phyloP scores from a whole-genome alignment of 495 filamentous ascomycete genomes.

The Xylaria castorea region DNA sequence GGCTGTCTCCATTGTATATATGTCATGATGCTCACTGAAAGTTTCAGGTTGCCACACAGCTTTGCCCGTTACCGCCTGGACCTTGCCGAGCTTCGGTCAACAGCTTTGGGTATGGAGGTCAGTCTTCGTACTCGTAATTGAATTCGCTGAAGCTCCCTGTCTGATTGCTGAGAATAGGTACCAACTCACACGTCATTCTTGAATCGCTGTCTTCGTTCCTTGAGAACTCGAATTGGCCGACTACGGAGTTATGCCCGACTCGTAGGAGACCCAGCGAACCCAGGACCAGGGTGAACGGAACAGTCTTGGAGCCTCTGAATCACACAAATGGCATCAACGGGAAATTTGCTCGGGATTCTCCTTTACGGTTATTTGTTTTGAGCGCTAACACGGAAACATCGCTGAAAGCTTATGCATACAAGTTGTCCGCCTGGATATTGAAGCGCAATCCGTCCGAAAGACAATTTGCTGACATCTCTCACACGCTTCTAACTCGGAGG shows the following conservation, averaged over 20 bases:
- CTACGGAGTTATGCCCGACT: not conserved
- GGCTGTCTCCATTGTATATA: not conserved
- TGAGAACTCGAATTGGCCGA: slow-evolving; percentile 25
- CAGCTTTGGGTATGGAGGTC: slow-evolving; percentile 51
- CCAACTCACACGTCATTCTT: slow-evolving; percentile 43
- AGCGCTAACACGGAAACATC: slow-evolving; percentile 34
- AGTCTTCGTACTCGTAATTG: not conserved
- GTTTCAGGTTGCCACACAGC: slow-evolving; percentile 33
- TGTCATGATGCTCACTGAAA: not conserved
- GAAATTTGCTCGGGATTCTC: not conserved
- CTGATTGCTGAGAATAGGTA: slow-evolving; percentile 26
- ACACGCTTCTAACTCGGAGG: slow-evolving; percentile 46
- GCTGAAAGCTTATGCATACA: slow-evolving; percentile 28
- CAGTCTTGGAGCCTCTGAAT: not conserved
- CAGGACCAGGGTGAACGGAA: not conserved
- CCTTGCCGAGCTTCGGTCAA: slow-evolving; percentile 44
- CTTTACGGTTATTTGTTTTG: slow-evolving; percentile 1
- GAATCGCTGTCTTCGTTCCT: slow-evolving; percentile 27
- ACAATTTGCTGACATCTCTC: slow-evolving; percentile 36
- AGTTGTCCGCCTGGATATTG: not conserved
- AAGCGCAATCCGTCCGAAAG: not conserved
- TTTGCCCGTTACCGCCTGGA: slow-evolving; percentile 38
- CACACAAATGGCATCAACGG: slow-evolving; percentile 5
- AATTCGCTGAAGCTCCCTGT: not conserved
- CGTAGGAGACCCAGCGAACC: too few species aligned